phyloP scores from a whole-genome alignment of 2,329 filamentous ascomycete genomes.

The Thielaviopsis punctulata region DNA sequence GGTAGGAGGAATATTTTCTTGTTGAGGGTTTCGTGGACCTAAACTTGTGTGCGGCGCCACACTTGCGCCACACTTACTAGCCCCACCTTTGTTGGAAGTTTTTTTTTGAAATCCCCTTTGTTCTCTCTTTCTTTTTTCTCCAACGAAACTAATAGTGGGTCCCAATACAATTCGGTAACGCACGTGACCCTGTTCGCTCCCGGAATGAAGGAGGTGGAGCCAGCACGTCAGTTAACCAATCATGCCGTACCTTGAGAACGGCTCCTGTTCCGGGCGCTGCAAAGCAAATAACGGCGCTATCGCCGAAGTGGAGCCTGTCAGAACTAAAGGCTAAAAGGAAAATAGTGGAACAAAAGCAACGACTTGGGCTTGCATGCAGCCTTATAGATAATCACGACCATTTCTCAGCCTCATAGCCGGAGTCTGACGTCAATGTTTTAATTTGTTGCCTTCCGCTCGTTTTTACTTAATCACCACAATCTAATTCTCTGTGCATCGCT shows the following conservation, averaged over 20 bases:
- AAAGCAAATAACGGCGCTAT: not conserved
- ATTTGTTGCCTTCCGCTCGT: too few species aligned
- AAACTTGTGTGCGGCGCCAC: slow-evolving; percentile 12
- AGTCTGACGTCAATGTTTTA: not conserved
- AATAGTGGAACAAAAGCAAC: too few species aligned
- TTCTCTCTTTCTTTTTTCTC: not conserved
- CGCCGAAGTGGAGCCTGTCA: not conserved
- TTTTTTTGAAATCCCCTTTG: not conserved
- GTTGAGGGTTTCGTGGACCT: slow-evolving; percentile 11
- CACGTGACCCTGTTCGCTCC: not conserved
- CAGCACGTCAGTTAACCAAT: not conserved
- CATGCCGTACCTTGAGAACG: not conserved
- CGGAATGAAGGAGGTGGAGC: not conserved
- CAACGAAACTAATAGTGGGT: slow-evolving; percentile 5
- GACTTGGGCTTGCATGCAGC: not conserved
- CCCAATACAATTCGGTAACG: not conserved
- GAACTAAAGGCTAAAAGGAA: too few species aligned
- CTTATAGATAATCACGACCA: not conserved
- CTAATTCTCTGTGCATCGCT: not conserved
- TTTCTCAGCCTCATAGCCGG: not conserved
- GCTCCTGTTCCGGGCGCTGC: not conserved
- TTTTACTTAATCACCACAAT: too few species aligned
- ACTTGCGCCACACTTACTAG: not conserved
- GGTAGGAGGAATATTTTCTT: slow-evolving; percentile 10
- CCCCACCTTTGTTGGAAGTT: not conserved